phyloP scores from a whole-genome alignment of 495 filamentous ascomycete genomes.

The Hyphodiscus hymeniophilus region DNA sequence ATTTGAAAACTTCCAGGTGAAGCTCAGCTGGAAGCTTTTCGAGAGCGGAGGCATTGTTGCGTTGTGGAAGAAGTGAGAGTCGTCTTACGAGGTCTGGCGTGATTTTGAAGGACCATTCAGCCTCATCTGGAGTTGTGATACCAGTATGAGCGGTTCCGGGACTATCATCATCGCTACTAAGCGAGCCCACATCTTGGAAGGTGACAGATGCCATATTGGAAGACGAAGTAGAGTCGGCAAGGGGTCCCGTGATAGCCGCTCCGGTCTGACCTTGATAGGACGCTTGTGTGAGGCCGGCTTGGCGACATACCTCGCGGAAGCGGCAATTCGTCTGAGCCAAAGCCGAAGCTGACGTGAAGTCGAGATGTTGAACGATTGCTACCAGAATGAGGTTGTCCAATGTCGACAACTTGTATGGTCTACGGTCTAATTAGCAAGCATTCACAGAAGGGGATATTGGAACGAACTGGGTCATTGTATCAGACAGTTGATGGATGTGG shows the following conservation, averaged over 20 bases:
- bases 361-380: not conserved
- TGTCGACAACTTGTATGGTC: no score
- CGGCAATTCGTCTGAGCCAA: not conserved
- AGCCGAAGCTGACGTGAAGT: not conserved
- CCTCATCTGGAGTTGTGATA: conserved; percentile 17
- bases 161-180: not conserved
- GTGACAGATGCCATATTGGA: not conserved
- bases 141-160: conserved; percentile 9
- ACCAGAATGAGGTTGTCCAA: not conserved
- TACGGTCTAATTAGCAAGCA: no score
- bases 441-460: no score
- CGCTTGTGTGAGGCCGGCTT: no score
- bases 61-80: conserved; percentile 7
- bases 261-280: not conserved
- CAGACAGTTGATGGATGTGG: no score
- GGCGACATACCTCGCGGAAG: not conserved
- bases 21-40: conserved; percentile 46
- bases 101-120: conserved; percentile 17
- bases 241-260: conserved; percentile 1
- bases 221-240: not conserved
- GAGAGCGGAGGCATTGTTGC: conserved; percentile 8
- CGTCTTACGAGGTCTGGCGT: conserved; percentile 15
- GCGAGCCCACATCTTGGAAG: not conserved
- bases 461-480: no score
- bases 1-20: conserved; percentile 44